Conservation (phyloP, 1,284 basidiomycete genomes). For the Rhodotorula sp. region DNA sequence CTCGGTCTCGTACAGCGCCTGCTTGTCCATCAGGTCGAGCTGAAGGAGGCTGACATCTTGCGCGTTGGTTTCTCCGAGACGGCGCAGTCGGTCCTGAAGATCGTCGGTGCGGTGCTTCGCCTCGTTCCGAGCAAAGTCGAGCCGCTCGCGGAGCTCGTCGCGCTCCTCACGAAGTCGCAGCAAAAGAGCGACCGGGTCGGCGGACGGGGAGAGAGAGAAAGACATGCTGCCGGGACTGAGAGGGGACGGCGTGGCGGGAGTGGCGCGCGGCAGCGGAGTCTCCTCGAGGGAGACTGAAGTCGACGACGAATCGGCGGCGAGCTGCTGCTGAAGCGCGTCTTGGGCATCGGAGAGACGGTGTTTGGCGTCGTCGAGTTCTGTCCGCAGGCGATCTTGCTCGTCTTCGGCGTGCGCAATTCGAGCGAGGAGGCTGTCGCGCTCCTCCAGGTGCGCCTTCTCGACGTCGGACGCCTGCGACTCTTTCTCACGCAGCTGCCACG, state of each 20-base stretch:
- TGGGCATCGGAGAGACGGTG: conserved; percentile 20
- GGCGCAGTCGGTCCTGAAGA: conserved; percentile 20
- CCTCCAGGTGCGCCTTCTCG: not conserved
- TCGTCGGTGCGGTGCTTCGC: conserved; percentile 19
- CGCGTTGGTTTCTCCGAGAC: conserved; percentile 19
- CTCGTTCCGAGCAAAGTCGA: conserved; percentile 36
- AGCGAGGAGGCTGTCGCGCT: not conserved
- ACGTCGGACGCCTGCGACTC: not conserved
- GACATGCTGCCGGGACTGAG: conserved; percentile 6
- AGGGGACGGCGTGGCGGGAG: conserved; percentile 3
- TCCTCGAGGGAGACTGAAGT: not conserved
- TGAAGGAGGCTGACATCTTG: conserved; percentile 18
- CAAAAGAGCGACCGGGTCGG: conserved; percentile 23
- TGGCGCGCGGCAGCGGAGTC: not conserved
- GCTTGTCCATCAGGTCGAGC: conserved; percentile 27
- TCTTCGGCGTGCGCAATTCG: conserved; percentile 19
- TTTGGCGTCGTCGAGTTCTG: conserved; percentile 21
- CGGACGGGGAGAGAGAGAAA: conserved; percentile 7
- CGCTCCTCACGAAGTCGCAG: conserved; percentile 36
- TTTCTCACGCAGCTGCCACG: conserved; percentile 14
- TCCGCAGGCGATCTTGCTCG: conserved; percentile 7
- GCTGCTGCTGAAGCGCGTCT: conserved; percentile 22
- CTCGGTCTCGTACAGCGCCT: conserved; percentile 23
- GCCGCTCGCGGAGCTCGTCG: conserved; percentile 32
- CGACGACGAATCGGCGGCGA: conserved; percentile 10